Percentiles rank a stretch among this genome's conserved stretches.
These are phyloP conservation scores for Calonectria pseudoturangicola DNA, from an alignment of 2,329 filamentous ascomycete species.

Conservation along the genomic window DNA sequence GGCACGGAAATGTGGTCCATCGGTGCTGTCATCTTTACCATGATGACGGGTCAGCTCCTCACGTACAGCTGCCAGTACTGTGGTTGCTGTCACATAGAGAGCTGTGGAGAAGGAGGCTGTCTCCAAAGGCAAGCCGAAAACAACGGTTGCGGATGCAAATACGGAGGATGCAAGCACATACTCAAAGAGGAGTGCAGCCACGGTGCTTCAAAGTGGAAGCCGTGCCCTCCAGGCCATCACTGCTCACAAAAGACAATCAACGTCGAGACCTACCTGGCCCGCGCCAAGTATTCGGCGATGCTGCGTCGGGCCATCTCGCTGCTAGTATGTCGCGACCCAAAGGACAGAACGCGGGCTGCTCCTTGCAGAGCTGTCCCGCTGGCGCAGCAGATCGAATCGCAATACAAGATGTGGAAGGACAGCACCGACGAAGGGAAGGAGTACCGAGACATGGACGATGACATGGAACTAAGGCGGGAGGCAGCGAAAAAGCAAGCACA, in stretches of 20 bases:
- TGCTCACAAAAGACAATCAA: slow-evolving; percentile 54
- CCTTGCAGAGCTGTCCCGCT: slow-evolving; percentile 26
- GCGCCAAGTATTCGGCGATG: slow-evolving; percentile 54
- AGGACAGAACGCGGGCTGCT: slow-evolving; percentile 24
- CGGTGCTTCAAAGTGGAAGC: slow-evolving; percentile 34
- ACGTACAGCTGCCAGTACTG: slow-evolving; percentile 45
- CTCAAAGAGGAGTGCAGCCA: slow-evolving; percentile 37
- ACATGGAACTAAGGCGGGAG: slow-evolving; percentile 41
- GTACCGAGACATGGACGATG: slow-evolving; percentile 59
- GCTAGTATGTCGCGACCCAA: slow-evolving; percentile 53
- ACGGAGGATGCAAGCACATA: slow-evolving; percentile 53
- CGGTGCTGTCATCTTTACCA: slow-evolving; percentile 62
- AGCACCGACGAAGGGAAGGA: slow-evolving; percentile 55
- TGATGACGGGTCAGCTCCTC: slow-evolving; percentile 61
- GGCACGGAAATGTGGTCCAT: slow-evolving; percentile 62
- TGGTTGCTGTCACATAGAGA: slow-evolving; percentile 54
- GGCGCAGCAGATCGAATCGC: slow-evolving; percentile 49
- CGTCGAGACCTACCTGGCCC: slow-evolving; percentile 54
- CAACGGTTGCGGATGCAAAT: slow-evolving; percentile 47
- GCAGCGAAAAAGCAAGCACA: slow-evolving; percentile 23
- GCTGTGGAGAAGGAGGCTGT: slow-evolving; percentile 56
- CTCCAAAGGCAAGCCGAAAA: slow-evolving; percentile 46
- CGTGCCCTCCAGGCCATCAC: slow-evolving; percentile 45
- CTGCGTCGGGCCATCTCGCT: slow-evolving; percentile 50
- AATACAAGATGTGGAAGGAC: slow-evolving; percentile 57